Evolutionary conservation across 345 rosid genomes (phyloP).

Genomic region (Populus davidiana): DNA sequence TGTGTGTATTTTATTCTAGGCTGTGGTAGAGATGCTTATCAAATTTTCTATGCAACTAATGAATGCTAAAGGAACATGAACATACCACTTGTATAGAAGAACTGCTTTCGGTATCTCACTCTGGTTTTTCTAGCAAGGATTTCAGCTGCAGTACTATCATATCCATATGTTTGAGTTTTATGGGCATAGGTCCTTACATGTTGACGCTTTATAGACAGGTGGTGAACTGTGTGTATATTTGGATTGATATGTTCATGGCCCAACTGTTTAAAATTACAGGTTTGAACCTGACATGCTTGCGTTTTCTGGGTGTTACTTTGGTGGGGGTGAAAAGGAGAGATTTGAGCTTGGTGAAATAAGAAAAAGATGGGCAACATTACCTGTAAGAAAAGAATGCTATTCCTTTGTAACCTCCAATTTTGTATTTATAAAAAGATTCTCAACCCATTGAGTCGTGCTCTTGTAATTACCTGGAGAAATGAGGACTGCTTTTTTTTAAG

Average conservation of each 20-base stretch:
- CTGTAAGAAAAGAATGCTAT: constrained; percentile 53
- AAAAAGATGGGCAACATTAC: constrained; percentile 95
- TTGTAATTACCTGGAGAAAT: neutral
- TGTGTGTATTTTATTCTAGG: neutral
- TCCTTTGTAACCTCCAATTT: neutral
- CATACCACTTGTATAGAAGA: neutral
- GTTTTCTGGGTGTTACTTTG: constrained; percentile 97
- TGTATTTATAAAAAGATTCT: neutral
- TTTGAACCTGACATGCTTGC: constrained; percentile 99
- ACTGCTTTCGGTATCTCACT: neutral
- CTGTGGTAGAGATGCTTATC: neutral
- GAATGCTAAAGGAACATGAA: neutral
- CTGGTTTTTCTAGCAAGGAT: neutral
- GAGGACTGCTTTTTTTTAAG: neutral
- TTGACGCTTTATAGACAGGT: neutral
- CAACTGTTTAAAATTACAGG: constrained; percentile 33
- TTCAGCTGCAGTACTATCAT: neutral
- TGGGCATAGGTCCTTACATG: neutral
- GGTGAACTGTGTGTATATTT: neutral
- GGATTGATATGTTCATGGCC: neutral
- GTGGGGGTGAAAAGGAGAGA: constrained; percentile 98
- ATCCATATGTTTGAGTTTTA: neutral
- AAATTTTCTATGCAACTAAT: neutral
- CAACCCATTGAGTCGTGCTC: neutral
- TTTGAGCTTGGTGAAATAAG: constrained; percentile 83